A percentile compares a stretch with the other conserved stretches of the same genome.
Evolutionary conservation across 208 protist species (phyloP).

Genomic region (Acanthamoeba lenticulata): DNA sequence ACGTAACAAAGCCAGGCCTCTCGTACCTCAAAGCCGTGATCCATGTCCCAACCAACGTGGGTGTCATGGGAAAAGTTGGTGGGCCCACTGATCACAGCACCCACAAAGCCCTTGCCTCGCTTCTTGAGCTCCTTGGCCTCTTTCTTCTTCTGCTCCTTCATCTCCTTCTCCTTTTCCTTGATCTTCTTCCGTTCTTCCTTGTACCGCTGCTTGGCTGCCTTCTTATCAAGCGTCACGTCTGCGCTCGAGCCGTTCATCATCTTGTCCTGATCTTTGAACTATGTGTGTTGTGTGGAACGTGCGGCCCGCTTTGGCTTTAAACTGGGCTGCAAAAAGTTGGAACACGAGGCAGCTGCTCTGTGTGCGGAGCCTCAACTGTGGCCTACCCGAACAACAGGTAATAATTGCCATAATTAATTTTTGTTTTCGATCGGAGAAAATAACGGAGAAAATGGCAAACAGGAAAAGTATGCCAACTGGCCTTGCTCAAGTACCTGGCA

Average conservation of each 20-base stretch:
- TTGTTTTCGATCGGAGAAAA: too few species aligned
- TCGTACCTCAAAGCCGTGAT: slow-evolving; percentile 71
- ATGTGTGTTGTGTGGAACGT: too few species aligned
- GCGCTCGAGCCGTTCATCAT: not conserved
- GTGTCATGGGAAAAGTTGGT: slow-evolving; percentile 77
- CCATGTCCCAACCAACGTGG: slow-evolving; percentile 77
- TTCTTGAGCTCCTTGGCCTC: slow-evolving; percentile 62
- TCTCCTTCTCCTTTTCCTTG: slow-evolving; percentile 51
- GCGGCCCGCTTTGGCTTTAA: too few species aligned
- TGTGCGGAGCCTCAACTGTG: too few species aligned
- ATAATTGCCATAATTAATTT: too few species aligned
- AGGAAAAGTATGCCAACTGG: too few species aligned
- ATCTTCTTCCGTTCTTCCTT: slow-evolving; percentile 34
- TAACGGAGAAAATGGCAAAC: too few species aligned
- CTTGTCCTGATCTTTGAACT: too few species aligned
- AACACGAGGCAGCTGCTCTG: too few species aligned
- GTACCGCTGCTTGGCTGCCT: slow-evolving; percentile 44
- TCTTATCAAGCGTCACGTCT: slow-evolving; percentile 14
- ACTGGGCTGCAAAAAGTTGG: too few species aligned
- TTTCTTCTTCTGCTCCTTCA: slow-evolving; percentile 51
- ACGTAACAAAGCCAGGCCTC: not conserved
- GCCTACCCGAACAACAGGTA: too few species aligned
- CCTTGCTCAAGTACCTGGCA: too few species aligned
- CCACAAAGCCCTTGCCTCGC: slow-evolving; percentile 28
- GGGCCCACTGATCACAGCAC: slow-evolving; percentile 53